Evolutionary conservation across 257 asterid genomes (phyloP), one percentile per base, ranked within the genome.

Genomic region (Oldenlandia corymbosa): DNA sequence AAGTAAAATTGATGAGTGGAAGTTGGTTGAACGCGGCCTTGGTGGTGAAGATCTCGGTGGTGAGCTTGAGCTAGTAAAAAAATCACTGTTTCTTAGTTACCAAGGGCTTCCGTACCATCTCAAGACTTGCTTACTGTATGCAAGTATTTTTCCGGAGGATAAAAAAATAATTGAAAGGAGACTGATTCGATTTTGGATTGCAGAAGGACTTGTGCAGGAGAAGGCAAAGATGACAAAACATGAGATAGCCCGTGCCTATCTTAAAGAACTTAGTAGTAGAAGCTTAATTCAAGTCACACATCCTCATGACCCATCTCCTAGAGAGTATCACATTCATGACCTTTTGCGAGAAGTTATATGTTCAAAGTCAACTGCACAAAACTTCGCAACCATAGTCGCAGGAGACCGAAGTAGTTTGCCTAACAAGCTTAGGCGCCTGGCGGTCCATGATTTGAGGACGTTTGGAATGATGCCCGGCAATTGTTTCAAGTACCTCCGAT

Each of bases 131-230:
- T 30, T 60, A 23, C 1, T 60, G 51, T 42, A 60, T 60, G 10
- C 3, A 41, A 60, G 65, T 60, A 30, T 60, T 8, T 60, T 14
- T 27, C 76, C 78, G 0, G 78, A 75, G 32, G 75, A 62, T 65
- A 36, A 26, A 24, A 2, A 6, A n/a, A 21, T 72, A 1, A 64
- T 48, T 13, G 45, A 41, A 26, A 39, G n/a, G 24, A 67, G 9
- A 0, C 17, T 75, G n/a, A 41, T 64, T 28, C 64, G 76, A 7
- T 17, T 72, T 23, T 79, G 84, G 84, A 53, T 66, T 43, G 68
- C 74, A 0, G 84, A 79, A 67, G 78, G 81, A 20, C 68, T 79
- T 50, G 72, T 75, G 24, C 63, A 56, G 28, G 52, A 32, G 20
- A 56, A 42, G 58, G 37, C 39, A 18, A 54, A 65, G 17, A 69